phyloP scores from a whole-genome alignment of 768 basidiomycete genomes.

The Rhizopogon roseolus region DNA sequence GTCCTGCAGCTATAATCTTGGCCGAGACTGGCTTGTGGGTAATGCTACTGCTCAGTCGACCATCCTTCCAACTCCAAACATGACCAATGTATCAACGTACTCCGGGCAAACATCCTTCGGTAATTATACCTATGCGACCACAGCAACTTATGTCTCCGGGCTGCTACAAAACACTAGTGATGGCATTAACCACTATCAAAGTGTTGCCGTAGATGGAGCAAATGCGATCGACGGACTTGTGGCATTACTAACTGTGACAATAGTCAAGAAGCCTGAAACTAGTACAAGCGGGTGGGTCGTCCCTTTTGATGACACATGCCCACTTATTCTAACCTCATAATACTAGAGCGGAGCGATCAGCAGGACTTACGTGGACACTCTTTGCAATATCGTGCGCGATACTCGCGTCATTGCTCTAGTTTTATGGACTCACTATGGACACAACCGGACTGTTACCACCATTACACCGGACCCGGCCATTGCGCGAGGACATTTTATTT shows the following conservation, averaged over 20 bases:
- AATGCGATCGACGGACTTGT: slow-evolving; percentile 80
- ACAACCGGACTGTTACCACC: not conserved
- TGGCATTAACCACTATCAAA: slow-evolving; percentile 63
- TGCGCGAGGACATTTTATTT: not conserved
- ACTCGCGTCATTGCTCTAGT: slow-evolving; percentile 12
- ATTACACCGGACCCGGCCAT: not conserved
- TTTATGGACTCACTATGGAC: too few species aligned
- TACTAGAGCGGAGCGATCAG: slow-evolving; percentile 11
- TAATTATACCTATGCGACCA: slow-evolving; percentile 71
- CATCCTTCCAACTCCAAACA: slow-evolving; percentile 17
- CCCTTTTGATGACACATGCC: not conserved
- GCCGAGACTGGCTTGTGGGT: slow-evolving; percentile 82
- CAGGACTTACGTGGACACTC: slow-evolving; percentile 7
- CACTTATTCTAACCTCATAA: not conserved
- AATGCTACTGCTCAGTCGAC: slow-evolving; percentile 58
- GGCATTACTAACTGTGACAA: slow-evolving; percentile 69
- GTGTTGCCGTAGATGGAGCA: slow-evolving; percentile 45
- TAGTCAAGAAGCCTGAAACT: slow-evolving; percentile 36
- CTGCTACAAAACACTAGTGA: slow-evolving; percentile 63
- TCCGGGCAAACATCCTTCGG: slow-evolving; percentile 57
- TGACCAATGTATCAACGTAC: slow-evolving; percentile 51
- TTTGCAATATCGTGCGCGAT: slow-evolving; percentile 9
- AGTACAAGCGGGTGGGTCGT: slow-evolving; percentile 18
- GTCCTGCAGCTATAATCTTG: slow-evolving; percentile 61
- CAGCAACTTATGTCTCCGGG: slow-evolving; percentile 64